These are phyloP conservation scores for Colletotrichum somersetense DNA, from an alignment of 2,329 filamentous ascomycete genomes.

Conservation along the genomic window DNA sequence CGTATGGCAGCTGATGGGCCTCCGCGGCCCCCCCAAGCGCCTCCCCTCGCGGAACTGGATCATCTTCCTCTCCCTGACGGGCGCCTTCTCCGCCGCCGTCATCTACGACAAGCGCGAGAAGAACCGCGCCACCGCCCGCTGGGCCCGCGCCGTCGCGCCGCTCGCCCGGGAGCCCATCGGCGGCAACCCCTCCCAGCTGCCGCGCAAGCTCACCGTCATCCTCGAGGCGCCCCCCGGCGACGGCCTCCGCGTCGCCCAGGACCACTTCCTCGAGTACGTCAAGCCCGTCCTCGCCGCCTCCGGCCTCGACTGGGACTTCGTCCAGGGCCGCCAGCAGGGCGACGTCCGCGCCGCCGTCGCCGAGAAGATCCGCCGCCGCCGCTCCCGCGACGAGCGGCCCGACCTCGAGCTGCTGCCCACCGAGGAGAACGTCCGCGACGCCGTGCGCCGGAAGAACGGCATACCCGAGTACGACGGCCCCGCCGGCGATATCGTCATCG, in stretches of 20 bases:
- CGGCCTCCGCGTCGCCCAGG: constrained; percentile 84
- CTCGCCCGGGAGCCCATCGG: constrained; percentile 82
- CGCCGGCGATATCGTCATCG: constrained; percentile 88
- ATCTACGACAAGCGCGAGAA: constrained; percentile 95
- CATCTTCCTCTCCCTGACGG: constrained; percentile 88
- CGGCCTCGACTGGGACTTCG: constrained; percentile 94
- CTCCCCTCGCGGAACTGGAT: constrained; percentile 97
- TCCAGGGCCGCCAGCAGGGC: constrained; percentile 93
- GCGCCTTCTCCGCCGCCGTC: constrained; percentile 82
- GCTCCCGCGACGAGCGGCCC: constrained; percentile 68
- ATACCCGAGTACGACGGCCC: constrained; percentile 79
- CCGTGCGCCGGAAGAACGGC: constrained; percentile 73
- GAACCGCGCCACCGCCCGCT: constrained; percentile 85
- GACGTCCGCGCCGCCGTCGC: constrained; percentile 90
- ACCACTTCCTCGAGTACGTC: constrained; percentile 95
- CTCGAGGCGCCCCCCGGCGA: constrained; percentile 89
- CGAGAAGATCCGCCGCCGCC: constrained; percentile 82
- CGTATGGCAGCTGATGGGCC: constrained; percentile 82
- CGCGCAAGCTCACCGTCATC: constrained; percentile 87
- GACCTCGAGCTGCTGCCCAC: constrained; percentile 62
- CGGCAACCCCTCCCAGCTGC: constrained; percentile 75
- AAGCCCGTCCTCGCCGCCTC: constrained; percentile 93
- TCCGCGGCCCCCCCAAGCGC: constrained; percentile 85
- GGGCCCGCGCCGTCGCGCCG: constrained; percentile 87
- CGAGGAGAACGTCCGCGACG: constrained; percentile 71